Percentiles rank a stretch among this genome's conserved stretches.
Conservation (phyloP, 179 eudicot genomes). For the Camellia oleifera region DNA sequence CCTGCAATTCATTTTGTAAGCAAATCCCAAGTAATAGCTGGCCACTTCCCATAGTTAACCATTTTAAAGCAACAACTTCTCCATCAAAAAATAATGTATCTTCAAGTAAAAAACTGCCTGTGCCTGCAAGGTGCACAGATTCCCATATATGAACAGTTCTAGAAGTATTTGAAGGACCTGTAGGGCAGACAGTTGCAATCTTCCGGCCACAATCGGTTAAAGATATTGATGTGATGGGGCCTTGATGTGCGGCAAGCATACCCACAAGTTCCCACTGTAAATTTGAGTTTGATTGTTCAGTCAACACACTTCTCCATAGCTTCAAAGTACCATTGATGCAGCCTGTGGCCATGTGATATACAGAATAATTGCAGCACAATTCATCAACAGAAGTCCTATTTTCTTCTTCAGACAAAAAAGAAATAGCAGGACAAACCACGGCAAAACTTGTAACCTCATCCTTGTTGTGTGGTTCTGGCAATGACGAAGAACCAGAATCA, state of each 20-base stretch:
- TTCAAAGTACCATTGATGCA: constrained; percentile 67
- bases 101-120: constrained; percentile 63
- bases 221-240: constrained; percentile 54
- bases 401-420: constrained; percentile 30
- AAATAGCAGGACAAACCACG: constrained; percentile 42
- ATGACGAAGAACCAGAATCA: constrained; percentile 49
- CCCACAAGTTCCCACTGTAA: constrained; percentile 81
- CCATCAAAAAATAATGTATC: constrained; percentile 55
- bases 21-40: constrained; percentile 76
- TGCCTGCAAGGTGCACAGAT: constrained; percentile 42
- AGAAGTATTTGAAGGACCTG: constrained; percentile 26
- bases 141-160: constrained; percentile 63
- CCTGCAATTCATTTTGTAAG: constrained; percentile 60
- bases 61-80: constrained; percentile 53
- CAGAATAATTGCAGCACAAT: constrained; percentile 25
- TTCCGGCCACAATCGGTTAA: constrained; percentile 68
- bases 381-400: constrained; percentile 32
- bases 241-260: constrained; percentile 51
- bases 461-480: constrained; percentile 50
- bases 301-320: constrained; percentile 67
- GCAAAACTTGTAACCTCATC: constrained; percentile 61
- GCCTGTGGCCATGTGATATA: constrained; percentile 84
- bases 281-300: constrained; percentile 32
- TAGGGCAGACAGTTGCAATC: constrained; percentile 60
- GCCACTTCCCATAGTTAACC: constrained; percentile 70